A percentile compares a stretch with the other conserved stretches of the same genome.
Conservation (phyloP, 2,329 filamentous ascomycete genomes). For the Calonectria honghensis region DNA sequence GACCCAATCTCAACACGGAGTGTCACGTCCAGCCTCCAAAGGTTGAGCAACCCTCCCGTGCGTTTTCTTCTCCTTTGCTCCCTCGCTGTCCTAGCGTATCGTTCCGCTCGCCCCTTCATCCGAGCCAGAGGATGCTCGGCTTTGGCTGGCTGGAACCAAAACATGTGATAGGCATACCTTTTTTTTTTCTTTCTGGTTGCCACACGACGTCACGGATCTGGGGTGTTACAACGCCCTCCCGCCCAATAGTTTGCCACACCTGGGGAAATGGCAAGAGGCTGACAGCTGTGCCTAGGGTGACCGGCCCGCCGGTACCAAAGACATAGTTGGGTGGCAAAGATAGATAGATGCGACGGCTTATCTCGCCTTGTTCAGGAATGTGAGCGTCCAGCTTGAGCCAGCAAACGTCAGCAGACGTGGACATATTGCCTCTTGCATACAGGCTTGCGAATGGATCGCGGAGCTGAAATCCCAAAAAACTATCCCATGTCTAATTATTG, state of each 20-base stretch:
- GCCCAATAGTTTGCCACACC: conserved; percentile 46
- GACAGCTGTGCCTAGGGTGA: conserved; percentile 44
- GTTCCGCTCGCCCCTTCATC: conserved; percentile 39
- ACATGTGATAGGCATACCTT: conserved; percentile 36
- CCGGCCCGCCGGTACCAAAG: conserved; percentile 40
- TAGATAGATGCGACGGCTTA: not conserved
- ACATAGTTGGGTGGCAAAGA: conserved; percentile 24
- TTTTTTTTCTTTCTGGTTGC: not conserved
- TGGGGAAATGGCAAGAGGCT: conserved; percentile 36
- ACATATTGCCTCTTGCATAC: conserved; percentile 1
- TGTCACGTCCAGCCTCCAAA: conserved; percentile 12
- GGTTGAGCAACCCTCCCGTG: conserved; percentile 8
- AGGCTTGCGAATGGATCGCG: conserved; percentile 13
- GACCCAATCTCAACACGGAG: conserved; percentile 10
- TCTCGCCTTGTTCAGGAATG: not conserved
- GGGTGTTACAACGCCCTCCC: conserved; percentile 44
- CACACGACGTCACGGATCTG: conserved; percentile 35
- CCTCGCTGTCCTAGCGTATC: conserved; percentile 25
- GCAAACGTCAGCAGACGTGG: not conserved
- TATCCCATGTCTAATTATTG: conserved; percentile 23
- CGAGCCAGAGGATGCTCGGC: conserved; percentile 21
- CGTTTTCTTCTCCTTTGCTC: conserved; percentile 20
- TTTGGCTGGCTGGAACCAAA: conserved; percentile 22
- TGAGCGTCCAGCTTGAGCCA: not conserved
- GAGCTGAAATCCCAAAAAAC: not conserved